Evolutionary conservation across 139 green algal genomes (phyloP).

Genomic region (Penium margaritaceum): DNA sequence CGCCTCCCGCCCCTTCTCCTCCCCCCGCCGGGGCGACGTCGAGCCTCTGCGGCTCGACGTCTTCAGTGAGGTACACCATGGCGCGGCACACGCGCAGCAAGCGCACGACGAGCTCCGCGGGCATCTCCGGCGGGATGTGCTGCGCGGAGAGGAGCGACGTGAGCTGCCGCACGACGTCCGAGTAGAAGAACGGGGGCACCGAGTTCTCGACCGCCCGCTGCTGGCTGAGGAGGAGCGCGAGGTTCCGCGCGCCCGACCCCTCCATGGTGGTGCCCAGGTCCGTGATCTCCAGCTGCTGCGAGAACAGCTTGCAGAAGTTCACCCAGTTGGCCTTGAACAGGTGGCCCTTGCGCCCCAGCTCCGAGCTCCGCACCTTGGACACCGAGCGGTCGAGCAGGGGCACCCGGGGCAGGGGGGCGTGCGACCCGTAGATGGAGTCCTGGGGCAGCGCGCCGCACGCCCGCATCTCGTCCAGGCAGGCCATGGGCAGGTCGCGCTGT

Average conservation of each 20-base stretch:
- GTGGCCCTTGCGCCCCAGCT: neutral
- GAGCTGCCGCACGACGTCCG: constrained; percentile 1
- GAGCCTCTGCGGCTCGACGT: neutral
- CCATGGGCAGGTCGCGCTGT: neutral
- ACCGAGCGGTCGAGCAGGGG: neutral
- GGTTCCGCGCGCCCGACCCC: neutral
- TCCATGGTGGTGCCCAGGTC: constrained; percentile 7
- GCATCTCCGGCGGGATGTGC: neutral
- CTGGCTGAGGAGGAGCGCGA: neutral
- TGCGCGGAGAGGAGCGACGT: neutral
- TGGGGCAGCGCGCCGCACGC: neutral
- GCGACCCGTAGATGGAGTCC: too few relatives aligned
- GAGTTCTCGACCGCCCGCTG: neutral
- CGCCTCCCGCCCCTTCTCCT: too few relatives aligned
- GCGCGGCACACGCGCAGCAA: constrained; percentile 1
- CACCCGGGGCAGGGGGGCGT: neutral
- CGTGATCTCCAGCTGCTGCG: constrained; percentile 4
- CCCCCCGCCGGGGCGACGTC: too few relatives aligned
- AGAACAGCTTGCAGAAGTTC: constrained; percentile 4
- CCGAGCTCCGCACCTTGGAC: neutral
- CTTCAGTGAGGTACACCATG: constrained; percentile 7
- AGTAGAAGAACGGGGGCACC: constrained; percentile 1
- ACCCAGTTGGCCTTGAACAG: constrained; percentile 6
- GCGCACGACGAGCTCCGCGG: neutral
- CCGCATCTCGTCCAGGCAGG: neutral